Percentiles rank a stretch among this genome's conserved stretches.
These are phyloP conservation scores for Aspergillus asperescens DNA, from an alignment of 495 filamentous ascomycete genomes.

Conservation along the genomic window DNA sequence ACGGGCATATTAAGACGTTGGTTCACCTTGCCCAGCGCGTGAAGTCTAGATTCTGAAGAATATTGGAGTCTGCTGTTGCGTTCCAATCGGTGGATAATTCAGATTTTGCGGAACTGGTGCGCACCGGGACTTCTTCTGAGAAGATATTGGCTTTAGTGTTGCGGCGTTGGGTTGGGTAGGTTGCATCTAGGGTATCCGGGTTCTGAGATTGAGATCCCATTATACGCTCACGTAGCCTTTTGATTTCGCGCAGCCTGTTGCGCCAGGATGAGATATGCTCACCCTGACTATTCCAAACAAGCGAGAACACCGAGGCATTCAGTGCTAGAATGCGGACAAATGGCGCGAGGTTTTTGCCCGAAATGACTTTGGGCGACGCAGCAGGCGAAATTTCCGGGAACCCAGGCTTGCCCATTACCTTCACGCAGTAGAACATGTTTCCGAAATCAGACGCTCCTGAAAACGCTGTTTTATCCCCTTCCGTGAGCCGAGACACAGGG, in stretches of 20 bases:
- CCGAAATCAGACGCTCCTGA: slow-evolving; percentile 28
- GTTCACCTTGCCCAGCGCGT: slow-evolving; percentile 39
- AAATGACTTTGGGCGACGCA: slow-evolving; percentile 79
- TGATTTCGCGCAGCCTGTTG: slow-evolving; percentile 78
- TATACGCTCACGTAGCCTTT: slow-evolving; percentile 63
- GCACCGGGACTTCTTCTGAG: slow-evolving; percentile 37
- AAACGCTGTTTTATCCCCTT: slow-evolving; percentile 21
- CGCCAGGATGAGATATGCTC: slow-evolving; percentile 90
- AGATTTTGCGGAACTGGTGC: slow-evolving; percentile 21
- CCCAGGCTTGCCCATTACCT: slow-evolving; percentile 73
- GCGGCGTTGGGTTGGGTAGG: slow-evolving; percentile 41
- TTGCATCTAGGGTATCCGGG: slow-evolving; percentile 32
- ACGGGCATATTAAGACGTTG: neutral
- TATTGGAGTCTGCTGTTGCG: slow-evolving; percentile 35
- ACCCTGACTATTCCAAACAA: slow-evolving; percentile 79
- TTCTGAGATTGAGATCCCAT: slow-evolving; percentile 30
- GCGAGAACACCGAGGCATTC: slow-evolving; percentile 87
- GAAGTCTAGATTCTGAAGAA: slow-evolving; percentile 42
- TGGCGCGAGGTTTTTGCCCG: slow-evolving; percentile 68
- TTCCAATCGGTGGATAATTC: slow-evolving; percentile 42
- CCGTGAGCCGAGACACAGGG: slow-evolving; percentile 60
- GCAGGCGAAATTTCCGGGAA: slow-evolving; percentile 90
- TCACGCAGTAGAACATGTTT: slow-evolving; percentile 72
- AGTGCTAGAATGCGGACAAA: slow-evolving; percentile 88
- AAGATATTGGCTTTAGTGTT: slow-evolving; percentile 44